A percentile compares a stretch with the other conserved stretches of the same genome.
Evolutionary conservation across 768 basidiomycete species (phyloP).

Genomic region (Collybia nuda): DNA sequence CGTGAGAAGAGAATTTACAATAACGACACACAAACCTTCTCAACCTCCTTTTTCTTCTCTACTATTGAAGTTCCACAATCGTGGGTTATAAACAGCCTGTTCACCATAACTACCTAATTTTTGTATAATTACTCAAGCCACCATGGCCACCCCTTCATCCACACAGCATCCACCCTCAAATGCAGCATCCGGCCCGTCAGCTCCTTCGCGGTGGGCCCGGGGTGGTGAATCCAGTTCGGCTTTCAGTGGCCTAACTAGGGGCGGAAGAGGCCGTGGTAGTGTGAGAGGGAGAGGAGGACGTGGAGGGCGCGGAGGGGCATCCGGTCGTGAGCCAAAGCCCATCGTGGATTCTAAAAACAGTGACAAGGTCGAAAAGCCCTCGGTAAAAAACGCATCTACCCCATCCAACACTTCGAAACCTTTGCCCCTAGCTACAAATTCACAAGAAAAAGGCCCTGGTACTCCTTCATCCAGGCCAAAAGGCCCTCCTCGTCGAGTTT

Average conservation of each 20-base stretch:
- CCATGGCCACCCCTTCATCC: conserved; percentile 45
- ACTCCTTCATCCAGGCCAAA: conserved; percentile 24
- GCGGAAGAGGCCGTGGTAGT: conserved; percentile 31
- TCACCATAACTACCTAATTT: not conserved
- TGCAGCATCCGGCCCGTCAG: conserved; percentile 28
- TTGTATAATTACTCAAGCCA: not conserved
- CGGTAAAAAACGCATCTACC: conserved; percentile 14
- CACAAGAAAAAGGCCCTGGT: conserved; percentile 17
- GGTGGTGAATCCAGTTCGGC: conserved; percentile 47
- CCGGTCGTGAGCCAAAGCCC: conserved; percentile 15
- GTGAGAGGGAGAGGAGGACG: conserved; percentile 32
- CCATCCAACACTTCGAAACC: conserved; percentile 20
- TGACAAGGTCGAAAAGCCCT: conserved; percentile 12
- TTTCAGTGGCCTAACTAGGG: conserved; percentile 42
- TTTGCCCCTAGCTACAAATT: conserved; percentile 10
- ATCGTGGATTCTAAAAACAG: conserved; percentile 18
- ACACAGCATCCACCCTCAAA: conserved; percentile 21
- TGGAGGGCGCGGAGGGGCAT: conserved; percentile 28
- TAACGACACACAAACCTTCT: not conserved
- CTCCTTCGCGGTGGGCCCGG: conserved; percentile 40
- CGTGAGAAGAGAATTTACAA: not conserved
- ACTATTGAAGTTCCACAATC: not conserved
- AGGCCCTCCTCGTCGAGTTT: conserved; percentile 30
- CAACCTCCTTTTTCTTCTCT: not conserved
- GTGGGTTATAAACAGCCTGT: not conserved